These are phyloP conservation scores for Zopfochytrium polystomum DNA, from an alignment of 371 early-diverging fungal species.

Conservation along the genomic window DNA sequence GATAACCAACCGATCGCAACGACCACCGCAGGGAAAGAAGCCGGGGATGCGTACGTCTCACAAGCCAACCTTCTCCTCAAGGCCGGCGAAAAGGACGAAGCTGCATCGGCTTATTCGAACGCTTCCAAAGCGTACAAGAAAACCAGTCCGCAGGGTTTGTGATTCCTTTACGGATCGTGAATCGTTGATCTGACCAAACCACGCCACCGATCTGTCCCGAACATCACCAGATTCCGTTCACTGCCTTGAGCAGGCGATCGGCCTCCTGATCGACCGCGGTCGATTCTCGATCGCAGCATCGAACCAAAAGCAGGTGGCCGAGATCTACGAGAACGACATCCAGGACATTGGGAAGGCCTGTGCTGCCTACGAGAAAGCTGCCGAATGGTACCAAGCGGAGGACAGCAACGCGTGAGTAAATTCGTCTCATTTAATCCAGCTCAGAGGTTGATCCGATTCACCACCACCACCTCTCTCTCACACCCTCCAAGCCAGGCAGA, in stretches of 20 bases:
- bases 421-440: slow-evolving; percentile 2
- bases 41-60: slow-evolving; percentile 83
- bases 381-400: slow-evolving; percentile 86
- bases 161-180: neutral
- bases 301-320: slow-evolving; percentile 90
- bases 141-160: slow-evolving; percentile 68
- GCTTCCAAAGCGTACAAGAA: slow-evolving; percentile 88
- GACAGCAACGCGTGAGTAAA: slow-evolving; percentile 77
- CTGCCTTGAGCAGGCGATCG: slow-evolving; percentile 69
- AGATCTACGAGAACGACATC: slow-evolving; percentile 86
- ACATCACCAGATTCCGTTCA: slow-evolving; percentile 64
- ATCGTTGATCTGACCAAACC: neutral
- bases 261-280: slow-evolving; percentile 75
- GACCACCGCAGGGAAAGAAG: slow-evolving; percentile 70
- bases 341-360: slow-evolving; percentile 77
- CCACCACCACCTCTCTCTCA: neutral
- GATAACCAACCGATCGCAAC: neutral
- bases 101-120: slow-evolving; percentile 74
- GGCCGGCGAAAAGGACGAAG: slow-evolving; percentile 75
- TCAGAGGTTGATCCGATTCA: neutral
- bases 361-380: slow-evolving; percentile 83
- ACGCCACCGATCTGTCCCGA: neutral
- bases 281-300: slow-evolving; percentile 87
- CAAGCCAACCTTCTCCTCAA: slow-evolving; percentile 73
- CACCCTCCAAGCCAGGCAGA: slow-evolving; percentile 63